Conservation (phyloP, 371 early-diverging fungal genomes). For the Zychaea mexicana region DNA sequence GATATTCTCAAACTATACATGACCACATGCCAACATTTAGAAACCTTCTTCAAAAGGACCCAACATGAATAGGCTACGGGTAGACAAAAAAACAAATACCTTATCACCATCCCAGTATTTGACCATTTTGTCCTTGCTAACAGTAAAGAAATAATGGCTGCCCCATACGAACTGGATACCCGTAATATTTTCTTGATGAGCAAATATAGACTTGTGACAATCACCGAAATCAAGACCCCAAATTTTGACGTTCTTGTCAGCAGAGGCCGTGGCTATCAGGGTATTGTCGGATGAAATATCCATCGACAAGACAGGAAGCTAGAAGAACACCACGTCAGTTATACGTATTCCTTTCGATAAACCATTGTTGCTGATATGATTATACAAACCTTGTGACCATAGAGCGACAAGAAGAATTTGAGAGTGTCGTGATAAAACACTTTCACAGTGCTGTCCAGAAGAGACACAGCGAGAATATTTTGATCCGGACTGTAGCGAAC, state of each 20-base stretch:
- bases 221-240: slow-evolving; percentile 99
- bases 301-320: slow-evolving; percentile 91
- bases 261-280: slow-evolving; percentile 87
- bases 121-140: slow-evolving; percentile 85
- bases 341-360: no score
- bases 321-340: no score
- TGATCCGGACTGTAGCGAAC: slow-evolving; percentile 86
- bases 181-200: slow-evolving; percentile 93
- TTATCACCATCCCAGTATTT: slow-evolving; percentile 98
- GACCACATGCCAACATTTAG: not conserved
- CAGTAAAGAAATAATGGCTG: slow-evolving; percentile 94
- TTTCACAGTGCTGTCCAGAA: slow-evolving; percentile 94
- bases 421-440: slow-evolving; percentile 95
- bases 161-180: slow-evolving; percentile 86
- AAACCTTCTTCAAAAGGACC: not conserved
- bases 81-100: slow-evolving; percentile 38
- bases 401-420: slow-evolving; percentile 93
- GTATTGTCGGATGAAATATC: slow-evolving; percentile 94
- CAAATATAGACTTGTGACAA: slow-evolving; percentile 93
- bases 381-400: slow-evolving; percentile 84
- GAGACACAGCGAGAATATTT: slow-evolving; percentile 85
- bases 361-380: not conserved
- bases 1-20: slow-evolving; percentile 83
- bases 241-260: slow-evolving; percentile 96
- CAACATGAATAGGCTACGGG: no score